Evolutionary conservation across 2,329 filamentous ascomycete genomes (phyloP).

Genomic region (Pseudogymnoascus sp.): DNA sequence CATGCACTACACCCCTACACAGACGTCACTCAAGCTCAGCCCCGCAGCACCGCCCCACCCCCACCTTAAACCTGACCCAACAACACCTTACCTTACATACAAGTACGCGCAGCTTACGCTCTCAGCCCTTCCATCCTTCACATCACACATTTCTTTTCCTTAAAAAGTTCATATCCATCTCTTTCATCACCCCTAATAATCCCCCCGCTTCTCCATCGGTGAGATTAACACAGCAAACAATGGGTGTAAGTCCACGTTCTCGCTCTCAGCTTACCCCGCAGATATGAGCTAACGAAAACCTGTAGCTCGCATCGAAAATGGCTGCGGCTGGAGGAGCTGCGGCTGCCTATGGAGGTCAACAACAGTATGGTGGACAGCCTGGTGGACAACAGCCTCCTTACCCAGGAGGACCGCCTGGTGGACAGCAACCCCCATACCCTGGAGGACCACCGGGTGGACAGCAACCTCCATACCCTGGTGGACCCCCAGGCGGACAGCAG

Average conservation of each 20-base stretch:
- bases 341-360: neutral
- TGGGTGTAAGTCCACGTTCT: neutral
- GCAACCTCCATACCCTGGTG: neutral
- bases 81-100: neutral
- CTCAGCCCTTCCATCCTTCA: neutral
- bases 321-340: neutral
- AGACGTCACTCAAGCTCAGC: slow-evolving; percentile 3
- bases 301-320: slow-evolving; percentile 10
- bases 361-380: neutral
- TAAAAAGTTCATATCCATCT: neutral
- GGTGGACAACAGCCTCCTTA: neutral
- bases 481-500: neutral
- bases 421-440: neutral
- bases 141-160: neutral
- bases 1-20: neutral
- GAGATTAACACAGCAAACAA: neutral
- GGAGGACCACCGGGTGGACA: neutral
- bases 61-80: neutral
- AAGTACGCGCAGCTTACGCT: neutral
- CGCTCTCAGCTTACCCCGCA: neutral
- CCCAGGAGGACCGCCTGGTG: neutral
- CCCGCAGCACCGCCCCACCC: slow-evolving; percentile 3
- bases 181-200: neutral
- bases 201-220: neutral
- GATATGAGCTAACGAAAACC: neutral